Evolutionary conservation across 768 basidiomycete species (phyloP).

Genomic region (Mycena metata): DNA sequence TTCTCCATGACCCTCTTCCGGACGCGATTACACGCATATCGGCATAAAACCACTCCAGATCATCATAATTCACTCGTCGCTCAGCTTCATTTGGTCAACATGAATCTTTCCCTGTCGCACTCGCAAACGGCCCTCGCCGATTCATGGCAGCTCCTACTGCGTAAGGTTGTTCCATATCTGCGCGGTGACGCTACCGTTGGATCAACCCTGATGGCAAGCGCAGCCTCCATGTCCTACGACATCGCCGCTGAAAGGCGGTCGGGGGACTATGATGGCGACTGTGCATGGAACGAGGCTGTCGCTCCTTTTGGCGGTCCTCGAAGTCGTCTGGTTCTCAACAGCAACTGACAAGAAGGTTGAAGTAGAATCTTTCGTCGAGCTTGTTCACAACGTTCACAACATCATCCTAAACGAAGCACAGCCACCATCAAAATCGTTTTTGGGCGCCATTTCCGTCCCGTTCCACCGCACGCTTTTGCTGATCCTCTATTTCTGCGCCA

Average conservation of each 20-base stretch:
- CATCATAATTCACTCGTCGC: slow-evolving; percentile 66
- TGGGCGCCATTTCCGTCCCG: slow-evolving; percentile 70
- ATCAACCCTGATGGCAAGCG: slow-evolving; percentile 67
- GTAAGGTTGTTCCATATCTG: slow-evolving; percentile 73
- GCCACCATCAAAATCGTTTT: slow-evolving; percentile 79
- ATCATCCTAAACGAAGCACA: slow-evolving; percentile 83
- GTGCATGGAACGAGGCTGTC: slow-evolving; percentile 84
- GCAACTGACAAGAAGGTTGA: slow-evolving; percentile 67
- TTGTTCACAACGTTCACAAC: slow-evolving; percentile 71
- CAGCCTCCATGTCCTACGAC: slow-evolving; percentile 73
- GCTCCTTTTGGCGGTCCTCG: slow-evolving; percentile 82
- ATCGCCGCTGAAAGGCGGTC: slow-evolving; percentile 77
- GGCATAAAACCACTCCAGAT: slow-evolving; percentile 53
- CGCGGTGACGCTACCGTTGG: slow-evolving; percentile 71
- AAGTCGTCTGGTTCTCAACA: slow-evolving; percentile 82
- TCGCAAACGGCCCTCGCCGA: slow-evolving; percentile 81
- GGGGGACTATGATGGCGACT: slow-evolving; percentile 88
- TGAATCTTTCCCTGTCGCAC: slow-evolving; percentile 89
- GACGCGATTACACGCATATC: slow-evolving; percentile 70
- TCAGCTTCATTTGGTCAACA: slow-evolving; percentile 80
- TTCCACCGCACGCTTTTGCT: slow-evolving; percentile 89
- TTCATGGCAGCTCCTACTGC: slow-evolving; percentile 82
- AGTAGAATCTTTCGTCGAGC: slow-evolving; percentile 68
- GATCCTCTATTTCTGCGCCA: slow-evolving; percentile 82
- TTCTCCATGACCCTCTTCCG: slow-evolving; percentile 76